Base-by-base conservation (phyloP, 1,139 yeast genomes). In the Hyphopichia khmerensis region DNA sequence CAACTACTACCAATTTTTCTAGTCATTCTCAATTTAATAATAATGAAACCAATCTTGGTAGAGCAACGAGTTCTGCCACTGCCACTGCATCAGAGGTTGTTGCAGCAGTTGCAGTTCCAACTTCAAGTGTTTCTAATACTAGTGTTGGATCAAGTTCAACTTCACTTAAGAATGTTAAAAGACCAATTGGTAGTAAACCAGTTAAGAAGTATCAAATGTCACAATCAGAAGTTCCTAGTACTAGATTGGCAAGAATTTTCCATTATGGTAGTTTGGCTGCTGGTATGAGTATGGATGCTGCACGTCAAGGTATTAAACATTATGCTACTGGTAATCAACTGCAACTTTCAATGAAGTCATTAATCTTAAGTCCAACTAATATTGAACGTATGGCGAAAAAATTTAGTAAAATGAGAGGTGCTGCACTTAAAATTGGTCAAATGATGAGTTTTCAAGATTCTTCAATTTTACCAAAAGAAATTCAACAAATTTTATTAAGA, bases 211-310 rank as follows among this genome's bases (percentile, higher is more conserved):
- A 69, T 49, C 72, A 75, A 41, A 66, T 86, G 75, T 67, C 79
- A 24, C 80, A 82, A 43, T 79, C 93, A 3, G 78, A 81, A 42
- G 95, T 93, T 15, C 99, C 99, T 3, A 75, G 95, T 17, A 79
- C 96, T 1, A 78, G 97, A 55, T 65, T 93, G 30, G 89, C 91
- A 15, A 75, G 99, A 48, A 74, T 93, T 40, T 88, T 90, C 60
- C 99, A 93, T 62, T 93, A 91, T 60, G 98, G 99, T 5, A 73
- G 89, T 2, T 70, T 93, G 37, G 99, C 98, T 1, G 96, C 98
- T 0, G 90, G 95, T 1, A 82, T 93, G 59, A 96, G 97, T 1
- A 53, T 88, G 19, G 93, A 95, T 31, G 95, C 89, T 31, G 82
- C 96, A 1, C 72, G 82, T 23, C 95, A 90, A 52, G 86, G 95